phyloP scores from a whole-genome alignment of 2,329 filamentous ascomycete species.

The Nigrospora oryzae region DNA sequence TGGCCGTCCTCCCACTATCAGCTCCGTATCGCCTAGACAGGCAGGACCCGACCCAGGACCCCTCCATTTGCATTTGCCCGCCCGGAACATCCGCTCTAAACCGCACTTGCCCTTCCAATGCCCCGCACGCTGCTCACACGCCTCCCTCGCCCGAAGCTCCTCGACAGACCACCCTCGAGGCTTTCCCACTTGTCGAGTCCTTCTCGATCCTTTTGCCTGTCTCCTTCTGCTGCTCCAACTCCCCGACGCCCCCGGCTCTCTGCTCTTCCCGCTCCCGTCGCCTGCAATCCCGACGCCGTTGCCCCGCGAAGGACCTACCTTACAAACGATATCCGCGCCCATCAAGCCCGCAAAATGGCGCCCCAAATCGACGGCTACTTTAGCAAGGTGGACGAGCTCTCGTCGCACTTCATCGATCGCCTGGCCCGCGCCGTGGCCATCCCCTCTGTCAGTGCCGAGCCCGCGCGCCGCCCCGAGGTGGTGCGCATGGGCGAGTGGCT shows the following conservation, averaged over 20 bases:
- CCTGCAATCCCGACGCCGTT: neutral
- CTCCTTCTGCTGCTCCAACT: neutral
- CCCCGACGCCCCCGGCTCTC: neutral
- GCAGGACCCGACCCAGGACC: too few species aligned
- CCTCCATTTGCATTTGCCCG: too few species aligned
- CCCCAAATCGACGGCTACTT: constrained; percentile 89
- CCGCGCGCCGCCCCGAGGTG: constrained; percentile 81
- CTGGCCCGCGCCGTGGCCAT: constrained; percentile 90
- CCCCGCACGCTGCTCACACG: constrained; percentile 13
- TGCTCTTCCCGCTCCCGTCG: neutral
- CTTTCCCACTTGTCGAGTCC: constrained; percentile 2
- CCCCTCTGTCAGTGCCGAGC: constrained; percentile 87
- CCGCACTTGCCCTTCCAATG: constrained; percentile 5
- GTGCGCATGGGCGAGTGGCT: constrained; percentile 95
- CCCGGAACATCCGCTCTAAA: too few species aligned
- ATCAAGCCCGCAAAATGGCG: constrained; percentile 71
- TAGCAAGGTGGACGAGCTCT: constrained; percentile 76
- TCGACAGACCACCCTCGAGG: neutral
- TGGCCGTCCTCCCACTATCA: too few species aligned
- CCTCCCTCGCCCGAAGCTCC: neutral
- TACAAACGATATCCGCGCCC: constrained; percentile 41
- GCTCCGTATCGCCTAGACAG: too few species aligned
- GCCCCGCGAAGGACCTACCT: constrained; percentile 33
- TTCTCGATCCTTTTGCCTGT: neutral
- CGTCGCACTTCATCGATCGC: constrained; percentile 79